phyloP scores from a whole-genome alignment of 2,329 filamentous ascomycete species.

The Talaromyces sp. region DNA sequence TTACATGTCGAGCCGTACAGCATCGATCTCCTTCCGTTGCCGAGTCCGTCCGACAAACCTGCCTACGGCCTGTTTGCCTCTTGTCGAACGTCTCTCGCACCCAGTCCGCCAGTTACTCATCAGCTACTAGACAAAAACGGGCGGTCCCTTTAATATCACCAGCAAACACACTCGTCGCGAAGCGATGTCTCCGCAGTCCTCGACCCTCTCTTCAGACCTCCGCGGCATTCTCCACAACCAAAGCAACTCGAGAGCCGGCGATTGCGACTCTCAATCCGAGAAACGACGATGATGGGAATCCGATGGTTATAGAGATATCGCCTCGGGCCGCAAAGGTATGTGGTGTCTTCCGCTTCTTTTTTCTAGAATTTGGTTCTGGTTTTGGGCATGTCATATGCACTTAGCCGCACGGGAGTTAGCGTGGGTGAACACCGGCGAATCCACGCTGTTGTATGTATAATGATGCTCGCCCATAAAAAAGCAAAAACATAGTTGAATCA shows the following conservation, averaged over 20 bases:
- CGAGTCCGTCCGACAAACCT: neutral
- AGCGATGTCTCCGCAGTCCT: neutral
- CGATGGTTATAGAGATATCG: constrained; percentile 79
- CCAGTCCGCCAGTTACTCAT: constrained; percentile 20
- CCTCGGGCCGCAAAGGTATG: constrained; percentile 73
- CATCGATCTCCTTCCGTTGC: constrained; percentile 6
- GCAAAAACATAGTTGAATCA: neutral
- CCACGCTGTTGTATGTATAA: neutral
- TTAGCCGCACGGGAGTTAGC: neutral
- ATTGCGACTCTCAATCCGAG: constrained; percentile 62
- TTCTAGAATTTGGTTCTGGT: neutral
- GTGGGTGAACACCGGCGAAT: neutral
- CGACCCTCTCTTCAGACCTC: constrained; percentile 22
- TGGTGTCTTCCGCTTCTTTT: constrained; percentile 8
- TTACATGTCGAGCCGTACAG: constrained; percentile 9
- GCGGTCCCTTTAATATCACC: neutral
- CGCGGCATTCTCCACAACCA: constrained; percentile 36
- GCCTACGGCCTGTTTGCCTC: neutral
- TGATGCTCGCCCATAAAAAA: too few relatives aligned
- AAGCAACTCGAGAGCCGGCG: constrained; percentile 37
- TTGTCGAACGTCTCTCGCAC: constrained; percentile 16
- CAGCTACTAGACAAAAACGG: neutral
- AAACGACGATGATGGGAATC: constrained; percentile 77
- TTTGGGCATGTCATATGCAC: neutral
- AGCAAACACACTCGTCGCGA: neutral